Evolutionary conservation across 257 asterid genomes (phyloP).

Genomic region (Solanum sparsipilum): DNA sequence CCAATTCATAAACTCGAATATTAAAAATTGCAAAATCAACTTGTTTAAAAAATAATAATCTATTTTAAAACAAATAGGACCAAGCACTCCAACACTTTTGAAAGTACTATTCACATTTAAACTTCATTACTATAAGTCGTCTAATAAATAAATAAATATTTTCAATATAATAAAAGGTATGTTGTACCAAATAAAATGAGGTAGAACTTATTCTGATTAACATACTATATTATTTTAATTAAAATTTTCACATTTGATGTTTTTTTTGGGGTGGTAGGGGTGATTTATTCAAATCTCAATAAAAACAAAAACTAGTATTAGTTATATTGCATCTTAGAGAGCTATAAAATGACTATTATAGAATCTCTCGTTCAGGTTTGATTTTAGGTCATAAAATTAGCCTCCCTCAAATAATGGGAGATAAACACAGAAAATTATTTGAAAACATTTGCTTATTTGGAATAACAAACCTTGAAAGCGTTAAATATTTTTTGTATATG

Average conservation of each 20-base stretch:
- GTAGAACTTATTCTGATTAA: not conserved
- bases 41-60: too few species aligned
- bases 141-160: too few species aligned
- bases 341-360: not conserved
- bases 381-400: not conserved
- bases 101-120: not conserved
- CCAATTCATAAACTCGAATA: too few species aligned
- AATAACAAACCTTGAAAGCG: not conserved
- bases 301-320: too few species aligned
- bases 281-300: not conserved
- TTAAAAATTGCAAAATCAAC: too few species aligned
- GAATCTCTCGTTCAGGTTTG: not conserved
- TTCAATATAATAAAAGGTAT: not conserved
- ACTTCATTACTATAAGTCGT: not conserved
- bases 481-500: too few species aligned
- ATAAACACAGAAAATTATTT: too few species aligned
- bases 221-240: too few species aligned
- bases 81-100: not conserved
- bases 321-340: not conserved
- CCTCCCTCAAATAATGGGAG: not conserved
- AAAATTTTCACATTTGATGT: not conserved
- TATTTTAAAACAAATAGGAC: not conserved
- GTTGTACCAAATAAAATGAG: not conserved
- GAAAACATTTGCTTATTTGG: not conserved
- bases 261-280: not conserved